Base-by-base conservation (phyloP, 2,329 filamentous ascomycete species). In the Macrophomina phaseolina region DNA sequence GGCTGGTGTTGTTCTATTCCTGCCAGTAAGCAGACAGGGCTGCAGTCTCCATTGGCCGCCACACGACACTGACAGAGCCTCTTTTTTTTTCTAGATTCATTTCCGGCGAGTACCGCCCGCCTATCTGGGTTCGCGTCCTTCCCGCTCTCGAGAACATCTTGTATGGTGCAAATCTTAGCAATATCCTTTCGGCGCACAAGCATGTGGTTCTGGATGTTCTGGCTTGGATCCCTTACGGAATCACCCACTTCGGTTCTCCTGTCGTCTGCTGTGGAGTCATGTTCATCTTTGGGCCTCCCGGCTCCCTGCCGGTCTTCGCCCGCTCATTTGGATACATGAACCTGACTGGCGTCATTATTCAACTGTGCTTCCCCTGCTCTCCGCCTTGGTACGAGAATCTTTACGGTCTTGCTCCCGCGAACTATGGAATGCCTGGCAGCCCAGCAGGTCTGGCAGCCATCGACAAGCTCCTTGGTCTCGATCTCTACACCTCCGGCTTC, bases 371-470 rank as follows among this genome's bases (percentile, higher is more conserved):
- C 80, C 94, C 94, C 1, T 97, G 94, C 83, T 95, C 94, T 30
- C 92, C 94, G 32, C 94, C 94, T 1, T 98, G 94, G 94, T 98
- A 97, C 76, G 94, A 97, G 84, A 96, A 95, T 79, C 85, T 91
- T 74, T 93, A 97, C 78, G 94, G 94, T 16, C 83, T 97, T 62
- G 92, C 92, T 36, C 94, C 94, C 2, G 94, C 94, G 58, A 93
- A 95, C 73, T 97, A 97, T 81, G 91, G 91, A 55, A 97, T 98
- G 85, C 85, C 87, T 52, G 94, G 94, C 60, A 94, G 92, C 53
- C 93, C 94, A 0, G 94, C 94, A 12, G 94, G 94, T 62, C 86
- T 98, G 68, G 92, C 91, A 69, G 91, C 93, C 28, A 91, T 98
- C 66, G 94, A 98, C 81, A 86, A 90, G 76, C 86, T 97, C n/a